A percentile compares a stretch with the other conserved stretches of the same genome.
These are phyloP conservation scores for Cordyceps pruinosa DNA, from an alignment of 2,329 filamentous ascomycete genomes.

Conservation along the genomic window DNA sequence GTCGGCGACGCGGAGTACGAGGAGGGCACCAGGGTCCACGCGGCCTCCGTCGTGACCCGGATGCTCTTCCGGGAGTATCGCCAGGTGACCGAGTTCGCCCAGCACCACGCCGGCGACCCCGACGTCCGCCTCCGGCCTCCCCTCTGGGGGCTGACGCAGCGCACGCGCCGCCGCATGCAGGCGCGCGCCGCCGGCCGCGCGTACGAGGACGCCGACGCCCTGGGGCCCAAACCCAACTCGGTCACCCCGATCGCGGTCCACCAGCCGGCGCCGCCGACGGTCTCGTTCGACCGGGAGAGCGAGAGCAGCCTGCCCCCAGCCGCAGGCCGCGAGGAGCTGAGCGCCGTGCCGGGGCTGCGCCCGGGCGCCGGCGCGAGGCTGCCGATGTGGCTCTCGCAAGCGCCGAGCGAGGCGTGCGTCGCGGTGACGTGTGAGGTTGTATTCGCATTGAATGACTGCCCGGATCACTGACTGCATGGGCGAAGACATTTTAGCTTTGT, in stretches of 20 bases:
- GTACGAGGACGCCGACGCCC: background rate
- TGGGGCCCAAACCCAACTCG: background rate
- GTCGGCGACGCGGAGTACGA: background rate
- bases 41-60: background rate
- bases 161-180: background rate
- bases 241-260: background rate
- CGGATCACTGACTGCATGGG: too few relatives aligned
- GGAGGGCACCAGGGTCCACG: background rate
- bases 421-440: background rate
- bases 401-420: background rate
- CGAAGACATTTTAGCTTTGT: too few relatives aligned
- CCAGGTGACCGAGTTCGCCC: background rate
- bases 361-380: background rate
- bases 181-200: background rate
- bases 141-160: background rate
- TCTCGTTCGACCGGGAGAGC: background rate
- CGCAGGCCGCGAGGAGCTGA: too few relatives aligned
- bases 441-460: background rate
- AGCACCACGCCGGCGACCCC: background rate
- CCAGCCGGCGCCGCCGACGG: background rate
- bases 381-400: background rate
- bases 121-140: background rate
- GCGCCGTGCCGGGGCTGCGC: too few relatives aligned
- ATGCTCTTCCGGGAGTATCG: background rate
- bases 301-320: too few relatives aligned